Conservation (phyloP, 371 early-diverging fungal genomes). For the Phascolomyces articulosus region DNA sequence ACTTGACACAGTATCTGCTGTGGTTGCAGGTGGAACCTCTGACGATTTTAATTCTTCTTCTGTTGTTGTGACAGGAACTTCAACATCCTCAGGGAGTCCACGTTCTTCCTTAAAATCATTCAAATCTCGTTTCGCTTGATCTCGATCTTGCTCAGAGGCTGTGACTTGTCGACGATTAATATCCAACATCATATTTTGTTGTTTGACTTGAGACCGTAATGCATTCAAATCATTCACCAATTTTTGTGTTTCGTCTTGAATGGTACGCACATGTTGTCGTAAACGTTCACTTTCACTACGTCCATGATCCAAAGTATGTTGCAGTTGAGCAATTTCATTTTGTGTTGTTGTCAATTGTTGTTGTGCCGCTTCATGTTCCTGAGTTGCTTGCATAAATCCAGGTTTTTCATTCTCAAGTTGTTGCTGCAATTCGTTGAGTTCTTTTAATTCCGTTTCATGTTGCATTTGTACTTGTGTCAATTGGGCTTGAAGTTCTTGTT, state of each 20-base stretch:
- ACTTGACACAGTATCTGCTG: neutral
- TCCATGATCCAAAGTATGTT: constrained; percentile 28
- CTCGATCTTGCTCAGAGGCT: constrained; percentile 51
- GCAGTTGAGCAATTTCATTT: constrained; percentile 32
- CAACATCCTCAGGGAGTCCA: constrained; percentile 7
- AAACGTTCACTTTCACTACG: constrained; percentile 38
- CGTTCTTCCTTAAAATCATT: constrained; percentile 40
- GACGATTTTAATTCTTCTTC: constrained; percentile 2
- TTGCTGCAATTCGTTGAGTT: constrained; percentile 25
- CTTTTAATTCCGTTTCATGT: constrained; percentile 25
- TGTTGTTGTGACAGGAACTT: constrained; percentile 6
- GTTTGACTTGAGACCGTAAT: constrained; percentile 39
- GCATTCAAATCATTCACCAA: constrained; percentile 29
- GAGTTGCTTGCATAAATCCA: constrained; percentile 21
- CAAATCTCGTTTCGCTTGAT: constrained; percentile 40
- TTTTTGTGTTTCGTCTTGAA: constrained; percentile 41
- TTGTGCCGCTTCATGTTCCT: constrained; percentile 35
- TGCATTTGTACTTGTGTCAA: constrained; percentile 28
- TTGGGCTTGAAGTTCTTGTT: constrained; percentile 23
- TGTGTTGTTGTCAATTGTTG: constrained; percentile 31
- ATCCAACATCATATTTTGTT: constrained; percentile 50
- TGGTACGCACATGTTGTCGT: constrained; percentile 34
- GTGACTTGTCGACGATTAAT: constrained; percentile 52
- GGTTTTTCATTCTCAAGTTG: constrained; percentile 25
- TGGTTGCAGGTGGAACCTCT: too few species aligned